Conservation (phyloP, 345 rosid species). For the Noccaea caerulescens region DNA sequence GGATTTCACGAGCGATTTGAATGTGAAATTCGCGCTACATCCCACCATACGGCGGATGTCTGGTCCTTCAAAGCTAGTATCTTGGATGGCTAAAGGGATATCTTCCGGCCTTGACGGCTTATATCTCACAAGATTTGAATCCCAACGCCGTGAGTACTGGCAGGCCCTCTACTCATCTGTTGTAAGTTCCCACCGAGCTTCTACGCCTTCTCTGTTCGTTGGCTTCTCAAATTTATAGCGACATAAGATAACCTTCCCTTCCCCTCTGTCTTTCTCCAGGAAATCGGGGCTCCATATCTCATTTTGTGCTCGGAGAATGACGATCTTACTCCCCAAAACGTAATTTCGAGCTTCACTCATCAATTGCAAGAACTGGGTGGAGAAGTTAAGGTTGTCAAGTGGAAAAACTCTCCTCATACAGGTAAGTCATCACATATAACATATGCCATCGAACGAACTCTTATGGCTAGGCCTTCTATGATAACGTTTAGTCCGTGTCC, state of each 20-base stretch:
- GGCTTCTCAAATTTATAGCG: constrained; percentile 13
- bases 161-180: constrained; percentile 72
- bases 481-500: not conserved
- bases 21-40: constrained; percentile 67
- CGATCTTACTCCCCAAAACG: constrained; percentile 64
- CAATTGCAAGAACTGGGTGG: constrained; percentile 73
- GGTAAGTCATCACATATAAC: constrained; percentile 53
- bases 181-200: constrained; percentile 54
- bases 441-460: not conserved
- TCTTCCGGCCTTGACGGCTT: constrained; percentile 80
- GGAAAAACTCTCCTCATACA: constrained; percentile 73
- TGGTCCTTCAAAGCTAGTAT: constrained; percentile 68
- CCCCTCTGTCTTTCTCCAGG: constrained; percentile 48
- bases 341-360: constrained; percentile 58
- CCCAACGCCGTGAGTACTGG: constrained; percentile 92
- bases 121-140: constrained; percentile 81
- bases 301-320: constrained; percentile 84
- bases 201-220: not conserved
- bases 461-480: not conserved
- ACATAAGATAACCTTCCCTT: constrained; percentile 6
- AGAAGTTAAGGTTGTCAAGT: constrained; percentile 77
- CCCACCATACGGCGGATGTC: constrained; percentile 70
- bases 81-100: constrained; percentile 82
- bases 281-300: constrained; percentile 80
- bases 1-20: constrained; percentile 84